Evolutionary conservation across 2,329 filamentous ascomycete genomes (phyloP).

Genomic region (Pseudocercospora pini-densiflorae): DNA sequence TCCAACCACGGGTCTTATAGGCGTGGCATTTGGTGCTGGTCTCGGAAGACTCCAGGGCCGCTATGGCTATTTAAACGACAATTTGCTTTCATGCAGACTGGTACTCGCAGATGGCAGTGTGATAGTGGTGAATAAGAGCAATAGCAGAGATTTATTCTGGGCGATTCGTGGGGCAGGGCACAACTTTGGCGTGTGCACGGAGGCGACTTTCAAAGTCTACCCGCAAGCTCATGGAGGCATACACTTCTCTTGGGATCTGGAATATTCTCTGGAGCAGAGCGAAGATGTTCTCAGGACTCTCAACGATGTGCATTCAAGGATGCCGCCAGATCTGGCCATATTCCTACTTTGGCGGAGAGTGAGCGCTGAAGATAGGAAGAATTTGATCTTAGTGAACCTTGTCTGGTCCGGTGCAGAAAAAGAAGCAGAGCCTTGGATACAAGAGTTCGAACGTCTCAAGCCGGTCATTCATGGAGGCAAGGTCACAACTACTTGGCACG

Average conservation of each 20-base stretch:
- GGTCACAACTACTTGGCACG: slow-evolving; percentile 6
- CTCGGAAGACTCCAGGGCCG: slow-evolving; percentile 14
- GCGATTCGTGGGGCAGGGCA: slow-evolving; percentile 29
- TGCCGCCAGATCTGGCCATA: slow-evolving; percentile 16
- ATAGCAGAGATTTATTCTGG: no score
- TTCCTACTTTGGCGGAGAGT: slow-evolving; percentile 14
- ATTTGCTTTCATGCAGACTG: slow-evolving; percentile 11
- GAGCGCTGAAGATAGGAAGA: slow-evolving; percentile 5
- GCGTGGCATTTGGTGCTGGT: slow-evolving; percentile 17
- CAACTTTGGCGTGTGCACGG: slow-evolving; percentile 26
- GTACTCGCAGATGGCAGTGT: slow-evolving; percentile 7
- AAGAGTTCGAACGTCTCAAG: slow-evolving; percentile 8
- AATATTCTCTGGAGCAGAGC: slow-evolving; percentile 14
- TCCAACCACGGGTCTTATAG: slow-evolving; percentile 13
- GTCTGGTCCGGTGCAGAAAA: slow-evolving; percentile 15
- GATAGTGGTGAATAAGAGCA: background rate
- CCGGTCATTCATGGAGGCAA: slow-evolving; percentile 7
- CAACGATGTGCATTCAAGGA: slow-evolving; percentile 11
- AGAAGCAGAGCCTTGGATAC: slow-evolving; percentile 8
- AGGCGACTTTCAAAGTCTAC: slow-evolving; percentile 10
- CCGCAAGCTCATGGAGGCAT: background rate
- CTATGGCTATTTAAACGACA: slow-evolving; percentile 19
- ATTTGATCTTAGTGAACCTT: slow-evolving; percentile 14
- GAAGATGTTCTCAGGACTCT: slow-evolving; percentile 10
- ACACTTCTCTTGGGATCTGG: slow-evolving; percentile 15